Evolutionary conservation across 306 rosid species (phyloP), one percentile per base, ranked within the genome.

Genomic region (Elaeagnus macrophylla): DNA sequence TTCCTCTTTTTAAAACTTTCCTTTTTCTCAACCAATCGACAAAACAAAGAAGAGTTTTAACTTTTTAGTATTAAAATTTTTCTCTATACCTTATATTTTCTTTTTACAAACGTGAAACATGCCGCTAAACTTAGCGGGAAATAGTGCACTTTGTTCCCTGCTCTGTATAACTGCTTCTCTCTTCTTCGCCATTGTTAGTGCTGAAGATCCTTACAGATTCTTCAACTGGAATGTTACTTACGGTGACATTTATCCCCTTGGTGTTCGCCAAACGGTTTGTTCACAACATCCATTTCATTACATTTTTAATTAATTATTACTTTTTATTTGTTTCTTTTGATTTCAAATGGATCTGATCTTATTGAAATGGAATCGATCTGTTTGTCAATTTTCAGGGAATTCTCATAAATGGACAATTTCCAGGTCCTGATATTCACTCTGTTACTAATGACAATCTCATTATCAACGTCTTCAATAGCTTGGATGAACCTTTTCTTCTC

Each of bases 381-480:
- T 64, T 25, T 25, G 32, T 25, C 2, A 25, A 25, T 66, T 60
- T 60, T 64, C 7, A 90, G 99, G 99, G 99, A 44, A 84, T 91
- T 61, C 82, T 91, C 0, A 87, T 91, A 67, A 87, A 91, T 43
- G 99, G 99, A 0, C 99, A 91, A 70, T 91, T 91, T 49, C 99
- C 99, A 7, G 99, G 99, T 42, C 99, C 99, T 6, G 99, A 91
- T 38, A 87, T 91, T 65, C 85, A 84, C 79, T 83, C 96, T 5
- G 99, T 87, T 38, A 91, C 99, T 25, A 91, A 91, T 39, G 99
- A 91, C 68, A 91, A 91, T 49, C 86, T 91, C 84, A 87, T 91
- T 54, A 82, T 91, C 89, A 91, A 91, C 66, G 99, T 91, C 78
- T 78, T 59, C 75, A 91, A 91, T 68, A 91, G 95, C 70, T 78